Evolutionary conservation across 371 early-diverging fungal species (phyloP), one percentile per base, ranked within the genome.

Genomic region (Mortierella sp.): DNA sequence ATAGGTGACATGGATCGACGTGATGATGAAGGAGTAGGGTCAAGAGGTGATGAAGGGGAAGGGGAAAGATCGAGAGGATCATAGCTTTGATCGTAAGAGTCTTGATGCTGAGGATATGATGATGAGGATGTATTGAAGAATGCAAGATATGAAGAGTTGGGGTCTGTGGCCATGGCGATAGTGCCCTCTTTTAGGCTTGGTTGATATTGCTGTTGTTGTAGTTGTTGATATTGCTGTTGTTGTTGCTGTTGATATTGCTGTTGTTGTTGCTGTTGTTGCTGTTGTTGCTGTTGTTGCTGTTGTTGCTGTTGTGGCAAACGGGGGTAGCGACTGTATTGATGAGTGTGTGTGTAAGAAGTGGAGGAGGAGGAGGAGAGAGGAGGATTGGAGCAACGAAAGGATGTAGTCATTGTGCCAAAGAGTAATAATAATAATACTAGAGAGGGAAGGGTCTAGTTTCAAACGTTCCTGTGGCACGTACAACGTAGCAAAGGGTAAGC

Each of bases 1-100:
- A 78, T 78, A 14, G 78, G 69, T 0, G 78, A 73, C 66, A 73
- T 64, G 6, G 78, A 77, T 26, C 73, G 66, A n/a, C 73, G 73
- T 30, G 66, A 22, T 10, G 24, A 55, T 55, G 40, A 66, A 24
- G 62, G 32, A 16, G 47, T 2, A 22, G 52, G 14, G 45, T 43
- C 62, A 22, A 58, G 22, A 9, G 62, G 16, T 8, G 35, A 35
- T 35, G 35, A 35, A 35, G 35, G 6, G 35, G 35, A 35, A 35
- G 62, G 32, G 16, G 28, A 10, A 22, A 43, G 9, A 40, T 43
- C 62, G 32, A 58, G 30, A 8, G 61, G 12, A 4, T 72, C 72
- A 64, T 66, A 32, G 54, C 16, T 16, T 8, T 35, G 43, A 26
- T 51, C 49, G 26, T 43, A 43, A 20, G 61, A 61, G 0, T 16